Evolutionary conservation across 805 yeast species (phyloP).

Genomic region (Tetrapisispora arboricola): DNA sequence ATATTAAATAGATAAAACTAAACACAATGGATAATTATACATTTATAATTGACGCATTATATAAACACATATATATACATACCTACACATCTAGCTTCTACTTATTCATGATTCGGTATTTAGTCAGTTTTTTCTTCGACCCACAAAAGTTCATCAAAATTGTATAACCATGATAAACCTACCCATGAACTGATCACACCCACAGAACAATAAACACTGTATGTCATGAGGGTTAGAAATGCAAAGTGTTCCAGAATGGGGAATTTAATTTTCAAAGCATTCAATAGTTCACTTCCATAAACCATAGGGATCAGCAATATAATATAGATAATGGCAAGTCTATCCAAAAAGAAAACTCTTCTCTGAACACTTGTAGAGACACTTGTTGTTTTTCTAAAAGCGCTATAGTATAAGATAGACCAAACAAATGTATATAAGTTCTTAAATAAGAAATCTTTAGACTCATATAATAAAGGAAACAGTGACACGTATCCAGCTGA

Average conservation of each 20-base stretch:
- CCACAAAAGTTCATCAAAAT: conserved; percentile 72
- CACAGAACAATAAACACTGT: conserved; percentile 75
- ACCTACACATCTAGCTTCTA: no score
- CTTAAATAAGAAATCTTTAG: conserved; percentile 73
- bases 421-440: conserved; percentile 70
- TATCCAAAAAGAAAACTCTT: conserved; percentile 56
- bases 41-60: no score
- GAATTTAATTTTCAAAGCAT: conserved; percentile 46
- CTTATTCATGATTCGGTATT: no score
- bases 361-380: conserved; percentile 32
- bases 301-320: conserved; percentile 61
- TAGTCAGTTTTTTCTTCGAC: no score
- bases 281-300: conserved; percentile 36
- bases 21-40: no score
- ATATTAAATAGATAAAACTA: no score
- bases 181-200: conserved; percentile 85
- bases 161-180: conserved; percentile 80
- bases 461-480: conserved; percentile 75
- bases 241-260: conserved; percentile 49
- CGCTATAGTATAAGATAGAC: conserved; percentile 67
- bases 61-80: no score
- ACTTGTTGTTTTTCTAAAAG: conserved; percentile 58
- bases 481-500: conserved; percentile 79
- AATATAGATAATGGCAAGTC: conserved; percentile 57
- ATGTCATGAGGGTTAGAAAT: conserved; percentile 68